These are phyloP conservation scores for Forsythia suspensa DNA, from an alignment of 257 asterid species.

Conservation along the genomic window DNA sequence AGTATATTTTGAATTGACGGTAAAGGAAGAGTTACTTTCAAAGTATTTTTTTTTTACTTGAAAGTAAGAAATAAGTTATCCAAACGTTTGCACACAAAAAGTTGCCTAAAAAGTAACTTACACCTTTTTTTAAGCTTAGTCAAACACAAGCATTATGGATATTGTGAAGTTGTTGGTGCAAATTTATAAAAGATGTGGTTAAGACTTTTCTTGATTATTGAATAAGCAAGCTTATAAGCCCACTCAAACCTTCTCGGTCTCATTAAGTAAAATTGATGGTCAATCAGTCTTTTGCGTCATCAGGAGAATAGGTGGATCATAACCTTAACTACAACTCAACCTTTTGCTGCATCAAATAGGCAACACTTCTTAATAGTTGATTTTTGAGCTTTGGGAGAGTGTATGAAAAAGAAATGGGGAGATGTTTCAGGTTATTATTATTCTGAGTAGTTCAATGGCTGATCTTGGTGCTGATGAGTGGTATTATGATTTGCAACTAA, in stretches of 20 bases:
- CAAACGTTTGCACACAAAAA: neutral
- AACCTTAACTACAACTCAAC: neutral
- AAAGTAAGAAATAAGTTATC: neutral
- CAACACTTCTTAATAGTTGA: neutral
- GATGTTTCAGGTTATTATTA: neutral
- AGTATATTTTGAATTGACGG: neutral
- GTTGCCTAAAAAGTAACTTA: neutral
- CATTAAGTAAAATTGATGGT: neutral
- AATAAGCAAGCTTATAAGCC: neutral
- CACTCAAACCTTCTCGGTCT: neutral
- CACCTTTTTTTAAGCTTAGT: neutral
- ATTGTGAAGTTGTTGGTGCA: neutral
- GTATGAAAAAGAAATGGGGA: neutral
- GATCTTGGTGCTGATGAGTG: neutral
- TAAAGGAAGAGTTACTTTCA: neutral
- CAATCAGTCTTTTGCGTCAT: neutral
- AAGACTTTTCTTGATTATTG: conserved; percentile 4
- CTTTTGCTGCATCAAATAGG: neutral
- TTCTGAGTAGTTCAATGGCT: neutral
- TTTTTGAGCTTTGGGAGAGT: neutral
- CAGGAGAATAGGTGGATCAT: neutral
- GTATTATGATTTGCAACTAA: neutral
- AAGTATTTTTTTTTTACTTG: neutral
- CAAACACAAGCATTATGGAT: neutral
- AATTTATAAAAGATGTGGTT: neutral